Conservation (phyloP, 1,284 basidiomycete species). For the Agaricales sp. region DNA sequence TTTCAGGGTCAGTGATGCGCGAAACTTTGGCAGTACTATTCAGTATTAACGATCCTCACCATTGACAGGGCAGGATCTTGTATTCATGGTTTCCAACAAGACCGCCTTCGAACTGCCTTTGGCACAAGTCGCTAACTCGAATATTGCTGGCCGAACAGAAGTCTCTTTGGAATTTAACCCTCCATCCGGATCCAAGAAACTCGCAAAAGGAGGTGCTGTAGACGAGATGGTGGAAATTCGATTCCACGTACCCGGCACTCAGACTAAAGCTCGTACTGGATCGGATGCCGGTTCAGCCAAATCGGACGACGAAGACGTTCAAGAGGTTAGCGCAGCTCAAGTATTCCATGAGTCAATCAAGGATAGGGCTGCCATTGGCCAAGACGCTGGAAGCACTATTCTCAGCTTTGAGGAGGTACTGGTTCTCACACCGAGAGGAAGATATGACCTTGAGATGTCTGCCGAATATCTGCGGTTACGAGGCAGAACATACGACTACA, state of each 20-base stretch:
- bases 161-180: constrained; percentile 91
- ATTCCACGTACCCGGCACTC: constrained; percentile 89
- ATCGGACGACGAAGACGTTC: constrained; percentile 59
- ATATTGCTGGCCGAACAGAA: constrained; percentile 95
- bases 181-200: constrained; percentile 35
- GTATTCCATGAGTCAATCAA: constrained; percentile 96
- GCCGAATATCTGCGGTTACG: constrained; percentile 87
- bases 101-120: constrained; percentile 91
- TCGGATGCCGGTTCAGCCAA: constrained; percentile 74
- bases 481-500: constrained; percentile 99
- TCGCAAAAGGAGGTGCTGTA: constrained; percentile 23
- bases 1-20: constrained; percentile 64
- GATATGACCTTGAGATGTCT: constrained; percentile 98
- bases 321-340: constrained; percentile 84
- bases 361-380: constrained; percentile 93
- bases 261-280: constrained; percentile 47
- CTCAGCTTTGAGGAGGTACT: constrained; percentile 95
- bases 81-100: constrained; percentile 86
- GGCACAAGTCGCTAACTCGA: constrained; percentile 86
- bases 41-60: constrained; percentile 3
- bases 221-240: constrained; percentile 97
- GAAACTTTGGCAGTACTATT: constrained; percentile 4
- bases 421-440: constrained; percentile 93
- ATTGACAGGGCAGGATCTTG: constrained; percentile 77
- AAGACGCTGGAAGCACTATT: constrained; percentile 87